Percentiles rank a stretch among this genome's conserved stretches.
phyloP scores from a whole-genome alignment of 345 rosid species.

The Eucalyptus polyanthemos region DNA sequence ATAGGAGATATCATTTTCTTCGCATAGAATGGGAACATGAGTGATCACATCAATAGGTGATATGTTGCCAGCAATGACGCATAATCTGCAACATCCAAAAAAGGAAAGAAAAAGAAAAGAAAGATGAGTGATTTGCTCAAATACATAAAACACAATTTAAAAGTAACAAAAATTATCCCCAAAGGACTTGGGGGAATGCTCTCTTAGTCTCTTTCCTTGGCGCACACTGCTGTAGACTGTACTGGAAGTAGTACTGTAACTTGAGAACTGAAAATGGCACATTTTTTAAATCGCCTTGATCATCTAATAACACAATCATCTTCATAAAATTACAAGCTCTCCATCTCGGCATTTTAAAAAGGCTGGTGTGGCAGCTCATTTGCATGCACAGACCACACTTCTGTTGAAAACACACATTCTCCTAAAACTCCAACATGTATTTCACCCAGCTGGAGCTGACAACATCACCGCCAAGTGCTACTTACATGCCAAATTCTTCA shows the following conservation, averaged over 20 bases:
- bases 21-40: slow-evolving; percentile 86
- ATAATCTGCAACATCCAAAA: slow-evolving; percentile 35
- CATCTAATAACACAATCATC: neutral
- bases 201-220: neutral
- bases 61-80: slow-evolving; percentile 94
- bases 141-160: neutral
- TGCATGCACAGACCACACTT: neutral
- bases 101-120: neutral
- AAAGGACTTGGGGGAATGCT: neutral
- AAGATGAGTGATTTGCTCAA: neutral
- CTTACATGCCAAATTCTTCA: neutral
- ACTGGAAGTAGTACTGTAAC: neutral
- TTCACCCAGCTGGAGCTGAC: neutral
- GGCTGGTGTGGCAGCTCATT: neutral
- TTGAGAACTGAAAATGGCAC: neutral
- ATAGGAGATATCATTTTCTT: slow-evolving; percentile 79
- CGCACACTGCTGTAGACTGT: neutral
- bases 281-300: neutral
- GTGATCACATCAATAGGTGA: slow-evolving; percentile 97
- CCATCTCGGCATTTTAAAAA: neutral
- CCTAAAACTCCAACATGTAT: neutral
- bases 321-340: neutral
- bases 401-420: neutral
- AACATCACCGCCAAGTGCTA: neutral
- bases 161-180: neutral